phyloP scores from a whole-genome alignment of 2,329 filamentous ascomycete species.

The Elsinoe batatas region DNA sequence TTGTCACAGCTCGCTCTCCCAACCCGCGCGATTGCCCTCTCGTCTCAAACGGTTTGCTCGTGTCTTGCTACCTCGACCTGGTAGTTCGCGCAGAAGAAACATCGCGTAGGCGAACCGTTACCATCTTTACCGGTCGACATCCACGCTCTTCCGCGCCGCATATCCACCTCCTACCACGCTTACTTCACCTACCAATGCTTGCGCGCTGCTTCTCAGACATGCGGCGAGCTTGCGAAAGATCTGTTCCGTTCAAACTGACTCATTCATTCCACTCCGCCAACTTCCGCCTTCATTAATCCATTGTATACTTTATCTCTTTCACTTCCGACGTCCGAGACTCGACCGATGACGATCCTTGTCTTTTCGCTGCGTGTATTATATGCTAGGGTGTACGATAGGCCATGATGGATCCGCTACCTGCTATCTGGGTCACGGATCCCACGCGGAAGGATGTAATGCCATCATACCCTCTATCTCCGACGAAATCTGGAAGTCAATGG shows the following conservation, averaged over 20 bases:
- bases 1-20: not conserved
- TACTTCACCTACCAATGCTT: not conserved
- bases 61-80: not conserved
- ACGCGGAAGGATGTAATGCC: constrained; percentile 27
- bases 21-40: not conserved
- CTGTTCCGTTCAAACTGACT: not conserved
- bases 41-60: not conserved
- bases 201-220: constrained; percentile 1
- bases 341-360: constrained; percentile 4
- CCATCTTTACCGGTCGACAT: not conserved
- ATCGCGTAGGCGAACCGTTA: constrained; percentile 5
- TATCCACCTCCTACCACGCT: not conserved
- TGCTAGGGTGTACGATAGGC: not conserved
- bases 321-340: not conserved
- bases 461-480: constrained; percentile 18
- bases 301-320: not conserved
- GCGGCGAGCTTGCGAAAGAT: not conserved
- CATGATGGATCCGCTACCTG: constrained; percentile 33
- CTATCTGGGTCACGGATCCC: constrained; percentile 37
- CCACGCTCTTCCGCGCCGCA: constrained; percentile 10
- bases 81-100: not conserved
- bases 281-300: constrained; percentile 6
- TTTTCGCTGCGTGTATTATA: constrained; percentile 1
- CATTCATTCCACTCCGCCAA: not conserved
- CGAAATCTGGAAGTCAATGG: constrained; percentile 3